These are phyloP conservation scores for Penicillium vulpinum DNA, from an alignment of 2,329 filamentous ascomycete genomes.

Conservation along the genomic window DNA sequence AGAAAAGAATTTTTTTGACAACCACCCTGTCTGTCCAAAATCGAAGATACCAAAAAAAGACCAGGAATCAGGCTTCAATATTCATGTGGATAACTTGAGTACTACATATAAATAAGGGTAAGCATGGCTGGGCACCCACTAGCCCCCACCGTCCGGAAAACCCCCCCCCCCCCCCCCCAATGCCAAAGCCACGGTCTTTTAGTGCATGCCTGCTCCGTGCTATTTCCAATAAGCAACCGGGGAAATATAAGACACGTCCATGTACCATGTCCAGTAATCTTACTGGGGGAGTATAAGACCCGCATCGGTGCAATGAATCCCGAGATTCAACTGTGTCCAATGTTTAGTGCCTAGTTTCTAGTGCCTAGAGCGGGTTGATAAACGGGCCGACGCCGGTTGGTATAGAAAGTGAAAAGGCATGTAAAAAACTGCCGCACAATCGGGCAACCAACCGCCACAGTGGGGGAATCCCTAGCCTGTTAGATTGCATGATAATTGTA, in stretches of 20 bases:
- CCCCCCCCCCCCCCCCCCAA: slow-evolving; percentile 3
- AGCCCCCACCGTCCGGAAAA: slow-evolving; percentile 5
- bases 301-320: slow-evolving; percentile 9
- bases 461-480: not conserved
- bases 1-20: not conserved
- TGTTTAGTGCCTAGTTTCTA: not conserved
- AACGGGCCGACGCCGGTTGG: slow-evolving; percentile 1
- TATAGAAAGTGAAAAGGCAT: slow-evolving; percentile 1
- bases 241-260: too few species aligned
- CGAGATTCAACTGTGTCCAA: not conserved
- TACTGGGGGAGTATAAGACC: slow-evolving; percentile 2
- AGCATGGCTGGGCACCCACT: slow-evolving; percentile 6
- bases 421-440: not conserved
- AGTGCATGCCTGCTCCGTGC: not conserved
- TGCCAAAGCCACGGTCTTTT: not conserved
- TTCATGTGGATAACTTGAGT: not conserved
- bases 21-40: not conserved
- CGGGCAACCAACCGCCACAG: not conserved
- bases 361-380: not conserved
- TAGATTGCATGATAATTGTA: not conserved
- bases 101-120: slow-evolving; percentile 3
- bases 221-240: too few species aligned
- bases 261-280: too few species aligned
- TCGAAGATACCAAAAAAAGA: not conserved
- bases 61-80: not conserved